These are phyloP conservation scores for Citrus sp. DNA, from an alignment of 345 rosid species.

Conservation along the genomic window DNA sequence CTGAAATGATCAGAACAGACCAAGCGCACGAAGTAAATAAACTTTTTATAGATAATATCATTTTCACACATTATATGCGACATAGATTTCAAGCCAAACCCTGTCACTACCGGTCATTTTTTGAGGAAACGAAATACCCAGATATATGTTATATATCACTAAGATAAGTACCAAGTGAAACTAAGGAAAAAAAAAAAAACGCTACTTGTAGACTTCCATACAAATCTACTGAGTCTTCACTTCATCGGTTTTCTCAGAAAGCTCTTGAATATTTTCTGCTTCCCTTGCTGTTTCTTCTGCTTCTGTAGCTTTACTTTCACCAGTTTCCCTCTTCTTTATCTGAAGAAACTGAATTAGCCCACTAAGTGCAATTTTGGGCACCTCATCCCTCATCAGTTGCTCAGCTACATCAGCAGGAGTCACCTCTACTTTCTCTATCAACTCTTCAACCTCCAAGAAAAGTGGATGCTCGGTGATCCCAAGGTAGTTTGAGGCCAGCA, in stretches of 20 bases:
- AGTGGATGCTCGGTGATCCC: conserved; percentile 13
- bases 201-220: too few relatives aligned
- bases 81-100: too few relatives aligned
- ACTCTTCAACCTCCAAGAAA: conserved; percentile 15
- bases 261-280: background rate
- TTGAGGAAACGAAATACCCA: too few relatives aligned
- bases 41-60: too few relatives aligned
- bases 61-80: too few relatives aligned
- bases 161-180: too few relatives aligned
- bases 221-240: background rate
- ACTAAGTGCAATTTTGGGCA: conserved; percentile 10
- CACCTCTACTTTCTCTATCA: conserved; percentile 18
- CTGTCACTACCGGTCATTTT: too few relatives aligned
- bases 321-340: background rate
- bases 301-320: background rate
- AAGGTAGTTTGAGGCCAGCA: conserved; percentile 24
- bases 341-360: conserved; percentile 32
- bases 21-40: too few relatives aligned
- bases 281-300: background rate
- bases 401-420: conserved; percentile 35
- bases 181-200: too few relatives aligned
- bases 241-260: too few relatives aligned
- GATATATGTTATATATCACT: too few relatives aligned
- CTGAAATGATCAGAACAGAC: too few relatives aligned
- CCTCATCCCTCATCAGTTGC: conserved; percentile 29